A percentile compares a stretch with the other conserved stretches of the same genome.
Conservation (phyloP, 2,329 filamentous ascomycete genomes). For the Penicillium oxalicum region DNA sequence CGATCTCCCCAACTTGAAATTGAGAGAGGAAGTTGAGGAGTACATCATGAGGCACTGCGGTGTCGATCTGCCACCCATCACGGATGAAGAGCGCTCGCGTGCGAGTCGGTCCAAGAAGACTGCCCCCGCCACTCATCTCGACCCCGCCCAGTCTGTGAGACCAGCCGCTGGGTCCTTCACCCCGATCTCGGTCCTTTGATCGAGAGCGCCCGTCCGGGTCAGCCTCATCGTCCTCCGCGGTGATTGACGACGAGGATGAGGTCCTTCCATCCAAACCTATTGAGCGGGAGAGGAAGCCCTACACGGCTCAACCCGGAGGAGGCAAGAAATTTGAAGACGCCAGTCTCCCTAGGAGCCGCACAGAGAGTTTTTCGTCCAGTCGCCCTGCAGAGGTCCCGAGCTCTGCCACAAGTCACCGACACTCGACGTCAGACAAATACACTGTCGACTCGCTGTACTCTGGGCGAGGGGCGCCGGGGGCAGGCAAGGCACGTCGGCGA, state of each 20-base stretch:
- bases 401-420: conserved; percentile 56
- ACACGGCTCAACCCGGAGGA: conserved; percentile 52
- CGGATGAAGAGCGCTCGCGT: conserved; percentile 32
- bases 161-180: conserved; percentile 5
- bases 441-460: conserved; percentile 20
- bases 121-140: conserved; percentile 7
- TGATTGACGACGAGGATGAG: conserved; percentile 38
- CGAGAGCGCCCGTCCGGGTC: conserved; percentile 35
- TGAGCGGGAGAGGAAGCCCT: conserved; percentile 62
- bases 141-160: conserved; percentile 1
- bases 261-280: conserved; percentile 46
- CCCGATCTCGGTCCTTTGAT: conserved; percentile 18
- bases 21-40: conserved; percentile 56
- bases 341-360: conserved; percentile 14
- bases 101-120: conserved; percentile 22
- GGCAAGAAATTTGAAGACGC: conserved; percentile 53
- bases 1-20: conserved; percentile 48
- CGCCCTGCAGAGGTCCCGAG: conserved; percentile 52
- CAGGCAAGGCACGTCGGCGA: conserved; percentile 8
- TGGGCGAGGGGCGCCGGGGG: conserved; percentile 16
- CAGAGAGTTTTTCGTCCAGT: conserved; percentile 26
- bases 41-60: conserved; percentile 51
- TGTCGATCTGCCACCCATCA: conserved; percentile 41
- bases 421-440: conserved; percentile 45
- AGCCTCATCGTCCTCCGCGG: conserved; percentile 27